phyloP scores from a whole-genome alignment of 805 yeast genomes.

The Jamesozyma rosinii region DNA sequence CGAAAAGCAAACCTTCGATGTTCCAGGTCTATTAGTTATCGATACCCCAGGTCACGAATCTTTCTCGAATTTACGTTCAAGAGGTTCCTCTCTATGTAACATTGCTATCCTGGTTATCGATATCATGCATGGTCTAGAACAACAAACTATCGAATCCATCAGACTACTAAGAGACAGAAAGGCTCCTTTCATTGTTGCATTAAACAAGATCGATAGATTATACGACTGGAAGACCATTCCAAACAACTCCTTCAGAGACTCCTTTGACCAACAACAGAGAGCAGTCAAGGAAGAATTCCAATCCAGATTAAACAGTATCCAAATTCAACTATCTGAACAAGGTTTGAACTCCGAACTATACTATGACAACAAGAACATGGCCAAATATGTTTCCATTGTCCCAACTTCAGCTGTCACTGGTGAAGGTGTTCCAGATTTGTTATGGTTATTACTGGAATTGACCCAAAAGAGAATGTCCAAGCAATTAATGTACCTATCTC shows the following conservation, averaged over 20 bases:
- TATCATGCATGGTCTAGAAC: constrained; percentile 98
- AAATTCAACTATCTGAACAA: constrained; percentile 90
- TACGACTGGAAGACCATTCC: constrained; percentile 90
- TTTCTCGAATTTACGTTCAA: constrained; percentile 90
- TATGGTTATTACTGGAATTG: constrained; percentile 87
- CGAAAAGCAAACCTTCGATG: constrained; percentile 80
- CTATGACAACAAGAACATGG: constrained; percentile 86
- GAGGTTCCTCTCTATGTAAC: constrained; percentile 98
- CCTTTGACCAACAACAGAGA: constrained; percentile 69
- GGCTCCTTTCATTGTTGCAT: constrained; percentile 95
- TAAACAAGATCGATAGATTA: constrained; percentile 94
- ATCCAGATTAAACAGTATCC: constrained; percentile 74
- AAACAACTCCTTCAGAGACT: constrained; percentile 92
- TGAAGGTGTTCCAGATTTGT: constrained; percentile 98
- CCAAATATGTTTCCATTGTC: constrained; percentile 89
- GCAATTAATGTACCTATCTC: constrained; percentile 88
- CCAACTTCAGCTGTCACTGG: constrained; percentile 99
- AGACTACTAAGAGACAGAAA: constrained; percentile 87
- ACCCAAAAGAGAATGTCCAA: constrained; percentile 98
- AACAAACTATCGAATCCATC: constrained; percentile 92
- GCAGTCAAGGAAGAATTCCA: constrained; percentile 90
- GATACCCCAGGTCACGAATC: constrained; percentile 99
- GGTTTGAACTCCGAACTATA: constrained; percentile 96
- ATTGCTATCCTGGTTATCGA: constrained; percentile 97
- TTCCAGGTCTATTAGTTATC: constrained; percentile 91